A percentile compares a stretch with the other conserved stretches of the same genome.
Evolutionary conservation across 768 basidiomycete species (phyloP).

Genomic region (Amanita pseudoporphyria): DNA sequence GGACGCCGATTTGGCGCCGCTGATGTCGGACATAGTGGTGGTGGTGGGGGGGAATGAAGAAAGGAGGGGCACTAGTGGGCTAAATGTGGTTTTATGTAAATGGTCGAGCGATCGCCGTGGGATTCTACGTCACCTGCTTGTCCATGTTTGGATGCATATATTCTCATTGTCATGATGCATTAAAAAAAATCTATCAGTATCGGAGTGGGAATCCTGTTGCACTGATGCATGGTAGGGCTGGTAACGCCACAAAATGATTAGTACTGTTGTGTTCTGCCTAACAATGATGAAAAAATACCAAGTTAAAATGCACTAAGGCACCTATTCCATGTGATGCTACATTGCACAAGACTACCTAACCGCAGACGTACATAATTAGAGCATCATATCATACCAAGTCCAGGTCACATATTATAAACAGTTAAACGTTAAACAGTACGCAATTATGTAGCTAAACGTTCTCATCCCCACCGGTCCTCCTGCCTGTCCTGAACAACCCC

Average conservation of each 20-base stretch:
- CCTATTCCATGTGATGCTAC: too few species aligned
- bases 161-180: too few species aligned
- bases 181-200: too few species aligned
- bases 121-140: background rate
- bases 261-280: too few species aligned
- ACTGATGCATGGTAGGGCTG: too few species aligned
- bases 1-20: conserved; percentile 47
- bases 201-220: too few species aligned
- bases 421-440: too few species aligned
- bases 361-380: background rate
- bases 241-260: too few species aligned
- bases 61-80: background rate
- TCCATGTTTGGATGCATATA: background rate
- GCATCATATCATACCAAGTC: background rate
- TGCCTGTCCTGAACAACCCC: background rate
- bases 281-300: too few species aligned
- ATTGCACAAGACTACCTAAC: too few species aligned
- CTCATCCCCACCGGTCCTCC: background rate
- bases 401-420: background rate
- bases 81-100: background rate
- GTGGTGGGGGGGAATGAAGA: background rate
- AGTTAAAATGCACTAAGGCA: too few species aligned
- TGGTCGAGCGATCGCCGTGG: background rate
- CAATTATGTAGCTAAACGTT: background rate
- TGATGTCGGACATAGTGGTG: conserved; percentile 26